These are phyloP conservation scores for Cutaneotrichosporon curvatum DNA, from an alignment of 1,284 basidiomycete species.

Conservation along the genomic window DNA sequence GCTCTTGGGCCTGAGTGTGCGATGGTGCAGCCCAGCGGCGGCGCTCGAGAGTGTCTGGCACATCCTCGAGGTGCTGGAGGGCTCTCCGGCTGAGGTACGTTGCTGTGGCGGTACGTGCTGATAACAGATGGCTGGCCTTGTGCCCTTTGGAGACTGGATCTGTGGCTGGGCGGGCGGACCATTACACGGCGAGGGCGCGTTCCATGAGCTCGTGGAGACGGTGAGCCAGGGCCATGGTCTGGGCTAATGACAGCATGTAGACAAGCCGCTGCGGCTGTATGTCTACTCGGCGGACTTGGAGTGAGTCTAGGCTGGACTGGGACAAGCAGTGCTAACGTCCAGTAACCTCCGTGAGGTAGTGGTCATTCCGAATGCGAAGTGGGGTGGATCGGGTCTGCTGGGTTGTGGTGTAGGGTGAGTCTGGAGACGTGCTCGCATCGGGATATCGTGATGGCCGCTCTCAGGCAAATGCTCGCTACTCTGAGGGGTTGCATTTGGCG, in stretches of 20 bases:
- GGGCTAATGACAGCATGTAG: constrained; percentile 61
- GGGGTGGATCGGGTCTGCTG: constrained; percentile 88
- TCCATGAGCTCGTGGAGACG: constrained; percentile 91
- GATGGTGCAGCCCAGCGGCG: constrained; percentile 78
- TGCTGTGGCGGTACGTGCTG: not conserved
- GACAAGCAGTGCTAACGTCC: constrained; percentile 1
- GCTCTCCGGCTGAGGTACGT: constrained; percentile 75
- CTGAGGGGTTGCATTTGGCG: no score
- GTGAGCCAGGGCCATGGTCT: constrained; percentile 44
- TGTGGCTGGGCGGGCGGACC: constrained; percentile 93
- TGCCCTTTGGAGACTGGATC: constrained; percentile 83
- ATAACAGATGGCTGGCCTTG: constrained; percentile 52
- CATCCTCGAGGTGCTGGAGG: constrained; percentile 91
- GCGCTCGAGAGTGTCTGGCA: constrained; percentile 95
- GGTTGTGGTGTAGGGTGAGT: constrained; percentile 85
- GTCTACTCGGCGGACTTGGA: constrained; percentile 40
- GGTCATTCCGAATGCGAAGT: constrained; percentile 84
- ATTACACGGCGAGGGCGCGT: constrained; percentile 85
- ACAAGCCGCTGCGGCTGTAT: constrained; percentile 51
- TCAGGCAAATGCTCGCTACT: no score
- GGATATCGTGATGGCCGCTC: no score
- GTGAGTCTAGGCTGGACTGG: constrained; percentile 52
- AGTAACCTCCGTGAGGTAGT: constrained; percentile 87
- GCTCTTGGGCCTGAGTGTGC: constrained; percentile 81
- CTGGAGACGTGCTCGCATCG: not conserved